Base-by-base conservation (phyloP, 257 asterid genomes). In the Jacaranda mimosifolia region DNA sequence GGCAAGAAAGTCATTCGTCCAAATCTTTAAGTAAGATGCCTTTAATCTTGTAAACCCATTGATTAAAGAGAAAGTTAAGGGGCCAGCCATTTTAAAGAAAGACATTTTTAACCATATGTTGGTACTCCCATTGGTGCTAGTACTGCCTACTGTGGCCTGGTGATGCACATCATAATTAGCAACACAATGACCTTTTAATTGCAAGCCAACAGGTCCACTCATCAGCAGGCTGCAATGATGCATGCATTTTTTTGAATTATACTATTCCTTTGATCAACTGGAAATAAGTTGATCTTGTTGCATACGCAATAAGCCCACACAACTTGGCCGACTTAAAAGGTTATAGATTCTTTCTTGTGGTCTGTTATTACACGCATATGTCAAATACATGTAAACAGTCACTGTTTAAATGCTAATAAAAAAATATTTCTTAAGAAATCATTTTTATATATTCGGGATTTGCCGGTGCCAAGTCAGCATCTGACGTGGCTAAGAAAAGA, bases 391-490 rank as follows among this genome's bases (percentile, higher is more conserved):
- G 66, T 32, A 4, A 59, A 48, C 6, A 49, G 12, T 52, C 15
- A 70, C 11, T 12, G 13, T 68, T 8, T 12, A 35, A 12, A 32
- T 12, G 14, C 0, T 17, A 5, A 9, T 38, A 52, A 6, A 14
- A 58, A 55, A 56, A 5, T 26, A 26, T 48, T 49, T 70, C 62
- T 18, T 13, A 63, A 12, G 40, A 26, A 32, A 65, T 46, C 59
- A 52, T 58, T 68, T 76, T 55, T 79, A 60, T 62, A 46, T 45
- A 74, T 58, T 5, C 70, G 49, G 78, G 56, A 77, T 78, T 82
- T 56, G 60, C 55, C 9, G 83, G 68, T 82, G 93, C 93, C 97
- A 88, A 49, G 89, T 91, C 96, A 84, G 90, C 86, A 65, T 93
- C 90, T 83, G 45, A 84, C 82, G 83, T 91, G 93, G 94, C 84